Evolutionary conservation across 495 filamentous ascomycete species (phyloP).

Genomic region (Recurvomyces mirabilis): DNA sequence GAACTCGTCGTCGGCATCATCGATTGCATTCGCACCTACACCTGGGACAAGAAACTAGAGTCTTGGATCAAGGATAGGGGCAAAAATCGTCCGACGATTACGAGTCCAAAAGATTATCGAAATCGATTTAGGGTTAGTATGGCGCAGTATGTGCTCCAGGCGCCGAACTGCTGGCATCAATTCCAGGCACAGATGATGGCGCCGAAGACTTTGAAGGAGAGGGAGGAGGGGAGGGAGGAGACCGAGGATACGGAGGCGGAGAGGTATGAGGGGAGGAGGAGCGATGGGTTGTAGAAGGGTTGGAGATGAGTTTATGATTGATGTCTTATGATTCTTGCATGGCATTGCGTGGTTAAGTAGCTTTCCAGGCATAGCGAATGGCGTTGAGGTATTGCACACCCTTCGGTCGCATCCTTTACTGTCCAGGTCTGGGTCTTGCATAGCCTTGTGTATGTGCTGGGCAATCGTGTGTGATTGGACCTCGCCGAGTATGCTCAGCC

Average conservation of each 20-base stretch:
- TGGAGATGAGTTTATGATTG: no score
- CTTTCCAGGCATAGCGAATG: no score
- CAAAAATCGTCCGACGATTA: conserved; percentile 87
- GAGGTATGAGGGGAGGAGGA: background rate
- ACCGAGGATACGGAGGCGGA: conserved; percentile 11
- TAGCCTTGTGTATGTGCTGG: no score
- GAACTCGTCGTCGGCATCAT: conserved; percentile 97
- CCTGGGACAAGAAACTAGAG: conserved; percentile 98
- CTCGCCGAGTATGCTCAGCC: no score
- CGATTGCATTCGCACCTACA: conserved; percentile 96
- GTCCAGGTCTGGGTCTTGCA: no score
- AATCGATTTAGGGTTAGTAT: conserved; percentile 92
- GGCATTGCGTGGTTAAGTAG: no score
- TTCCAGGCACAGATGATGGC: conserved; percentile 38
- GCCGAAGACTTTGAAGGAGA: conserved; percentile 17
- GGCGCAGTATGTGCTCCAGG: conserved; percentile 72
- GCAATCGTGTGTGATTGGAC: no score
- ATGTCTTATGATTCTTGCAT: no score
- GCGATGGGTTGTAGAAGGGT: background rate
- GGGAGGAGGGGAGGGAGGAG: conserved; percentile 2
- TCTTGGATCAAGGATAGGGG: conserved; percentile 97
- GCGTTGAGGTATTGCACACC: no score
- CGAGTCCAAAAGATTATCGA: conserved; percentile 95
- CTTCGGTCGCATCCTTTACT: no score
- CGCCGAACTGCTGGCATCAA: conserved; percentile 67